Conservation (phyloP, 169 alveolate species). For the Babesia bovis region DNA sequence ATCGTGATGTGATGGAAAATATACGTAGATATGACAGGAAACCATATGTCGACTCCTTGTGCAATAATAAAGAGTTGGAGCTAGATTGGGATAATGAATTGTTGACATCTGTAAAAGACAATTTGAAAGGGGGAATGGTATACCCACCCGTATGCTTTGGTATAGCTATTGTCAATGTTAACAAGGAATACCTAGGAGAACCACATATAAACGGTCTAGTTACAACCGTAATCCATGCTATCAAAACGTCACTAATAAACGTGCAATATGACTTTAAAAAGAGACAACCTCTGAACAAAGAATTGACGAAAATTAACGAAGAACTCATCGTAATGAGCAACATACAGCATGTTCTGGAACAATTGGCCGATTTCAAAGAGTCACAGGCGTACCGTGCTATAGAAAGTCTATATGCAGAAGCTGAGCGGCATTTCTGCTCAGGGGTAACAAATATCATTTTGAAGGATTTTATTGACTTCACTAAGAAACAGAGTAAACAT, state of each 20-base stretch:
- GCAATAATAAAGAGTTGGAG: conserved; percentile 8
- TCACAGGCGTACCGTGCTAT: conserved; percentile 1
- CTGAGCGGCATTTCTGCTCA: conserved; percentile 18
- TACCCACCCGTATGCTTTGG: conserved; percentile 40
- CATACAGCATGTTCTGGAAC: conserved; percentile 3
- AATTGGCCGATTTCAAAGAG: neutral
- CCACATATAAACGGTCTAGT: neutral
- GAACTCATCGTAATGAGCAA: conserved; percentile 28
- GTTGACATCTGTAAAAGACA: neutral
- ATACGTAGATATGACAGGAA: conserved; percentile 15
- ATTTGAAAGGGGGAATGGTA: neutral
- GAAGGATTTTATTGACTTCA: conserved; percentile 25
- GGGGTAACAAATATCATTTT: conserved; percentile 1
- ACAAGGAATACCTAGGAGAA: conserved; percentile 6
- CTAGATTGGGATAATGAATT: conserved; percentile 23
- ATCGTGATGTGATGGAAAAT: conserved; percentile 2
- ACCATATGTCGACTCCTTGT: conserved; percentile 1
- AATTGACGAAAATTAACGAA: conserved; percentile 6
- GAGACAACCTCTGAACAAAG: neutral
- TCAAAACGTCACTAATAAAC: conserved; percentile 9
- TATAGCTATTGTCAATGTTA: conserved; percentile 2
- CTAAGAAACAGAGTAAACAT: conserved; percentile 17
- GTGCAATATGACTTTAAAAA: conserved; percentile 27
- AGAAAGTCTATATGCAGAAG: neutral
- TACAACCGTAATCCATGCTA: conserved; percentile 13